Evolutionary conservation across 768 basidiomycete genomes (phyloP).

Genomic region (Hypsizygus marmoreus): DNA sequence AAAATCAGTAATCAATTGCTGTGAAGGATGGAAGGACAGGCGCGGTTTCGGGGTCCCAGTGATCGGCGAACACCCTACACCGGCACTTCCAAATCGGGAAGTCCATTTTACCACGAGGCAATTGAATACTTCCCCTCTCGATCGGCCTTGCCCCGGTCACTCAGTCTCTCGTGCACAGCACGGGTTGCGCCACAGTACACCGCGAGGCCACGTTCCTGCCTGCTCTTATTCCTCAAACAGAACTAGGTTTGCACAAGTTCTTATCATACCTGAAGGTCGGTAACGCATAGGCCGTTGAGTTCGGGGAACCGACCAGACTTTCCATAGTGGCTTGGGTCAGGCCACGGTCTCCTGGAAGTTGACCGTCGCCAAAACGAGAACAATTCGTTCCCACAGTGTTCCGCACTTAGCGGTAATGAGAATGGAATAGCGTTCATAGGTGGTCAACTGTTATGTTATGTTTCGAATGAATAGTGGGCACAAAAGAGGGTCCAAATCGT

Average conservation of each 20-base stretch:
- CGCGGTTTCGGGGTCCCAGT: conserved; percentile 19
- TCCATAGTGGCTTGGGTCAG: no score
- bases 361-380: not conserved
- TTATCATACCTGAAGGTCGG: no score
- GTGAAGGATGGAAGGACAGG: conserved; percentile 14
- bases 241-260: no score
- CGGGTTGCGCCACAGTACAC: no score
- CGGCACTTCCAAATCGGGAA: conserved; percentile 7
- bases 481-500: not conserved
- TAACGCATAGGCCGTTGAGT: no score
- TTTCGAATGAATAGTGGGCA: not conserved
- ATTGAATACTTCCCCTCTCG: not conserved
- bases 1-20: conserved; percentile 11
- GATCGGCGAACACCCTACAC: conserved; percentile 14
- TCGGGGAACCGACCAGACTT: no score
- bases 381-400: conserved; percentile 4
- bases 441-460: not conserved
- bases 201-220: no score
- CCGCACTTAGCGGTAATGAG: conserved; percentile 15
- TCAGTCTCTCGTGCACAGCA: no score
- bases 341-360: no score
- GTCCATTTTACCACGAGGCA: not conserved
- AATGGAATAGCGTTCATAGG: not conserved
- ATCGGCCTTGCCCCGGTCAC: no score
- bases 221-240: no score